phyloP scores from a whole-genome alignment of 345 rosid species.

The Hevea brasiliensis region DNA sequence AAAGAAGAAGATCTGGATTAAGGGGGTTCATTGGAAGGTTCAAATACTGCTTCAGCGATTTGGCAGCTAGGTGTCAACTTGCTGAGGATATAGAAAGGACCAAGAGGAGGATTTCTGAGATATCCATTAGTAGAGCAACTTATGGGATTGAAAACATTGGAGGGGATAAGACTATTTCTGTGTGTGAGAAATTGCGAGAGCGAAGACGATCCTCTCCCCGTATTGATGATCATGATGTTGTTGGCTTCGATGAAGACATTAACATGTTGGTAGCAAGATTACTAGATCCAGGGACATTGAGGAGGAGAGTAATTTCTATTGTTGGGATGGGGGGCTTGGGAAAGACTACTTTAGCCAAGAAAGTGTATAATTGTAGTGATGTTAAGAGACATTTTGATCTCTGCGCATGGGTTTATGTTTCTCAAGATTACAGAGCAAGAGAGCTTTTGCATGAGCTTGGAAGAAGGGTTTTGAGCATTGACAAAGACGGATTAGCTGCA shows the following conservation, averaged over 20 bases:
- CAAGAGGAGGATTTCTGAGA: conserved; percentile 16
- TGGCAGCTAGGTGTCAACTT: conserved; percentile 20
- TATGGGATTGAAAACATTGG: conserved; percentile 27
- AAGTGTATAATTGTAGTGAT: conserved; percentile 18
- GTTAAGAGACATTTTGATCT: conserved; percentile 16
- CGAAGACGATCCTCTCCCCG: conserved; percentile 23
- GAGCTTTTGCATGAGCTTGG: conserved; percentile 26
- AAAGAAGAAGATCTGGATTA: not conserved
- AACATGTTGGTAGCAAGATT: conserved; percentile 11
- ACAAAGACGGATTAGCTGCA: conserved; percentile 13
- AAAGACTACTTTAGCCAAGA: conserved; percentile 25
- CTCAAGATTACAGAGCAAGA: conserved; percentile 13
- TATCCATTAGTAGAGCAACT: conserved; percentile 11
- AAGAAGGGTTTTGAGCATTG: conserved; percentile 6
- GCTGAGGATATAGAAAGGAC: conserved; percentile 14
- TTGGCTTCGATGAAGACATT: conserved; percentile 18
- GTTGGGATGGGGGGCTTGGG: conserved; percentile 26
- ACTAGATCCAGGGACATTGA: not conserved
- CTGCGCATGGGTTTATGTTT: conserved; percentile 20
- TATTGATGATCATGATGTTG: conserved; percentile 22
- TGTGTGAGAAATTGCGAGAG: conserved; percentile 4
- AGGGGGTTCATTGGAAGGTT: conserved; percentile 4
- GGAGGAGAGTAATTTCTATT: conserved; percentile 23
- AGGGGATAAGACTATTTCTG: conserved; percentile 5
- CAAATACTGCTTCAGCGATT: conserved; percentile 7